Evolutionary conservation across 352 stramenopile species (phyloP), one percentile per base, ranked within the genome.

Genomic region (Phytophthora aleatoria): DNA sequence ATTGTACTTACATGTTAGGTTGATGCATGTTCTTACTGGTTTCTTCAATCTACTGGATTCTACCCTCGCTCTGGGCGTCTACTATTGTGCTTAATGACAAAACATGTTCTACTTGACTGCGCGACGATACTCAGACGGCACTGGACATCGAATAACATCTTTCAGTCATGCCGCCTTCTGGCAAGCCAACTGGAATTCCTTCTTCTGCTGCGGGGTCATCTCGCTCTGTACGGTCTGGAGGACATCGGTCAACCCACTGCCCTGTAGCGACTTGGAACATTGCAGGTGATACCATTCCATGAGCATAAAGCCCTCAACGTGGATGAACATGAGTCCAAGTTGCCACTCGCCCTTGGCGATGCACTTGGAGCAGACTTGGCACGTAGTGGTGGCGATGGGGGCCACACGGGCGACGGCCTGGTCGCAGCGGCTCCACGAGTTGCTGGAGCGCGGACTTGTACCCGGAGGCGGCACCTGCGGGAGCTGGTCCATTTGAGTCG

Each of bases 241-340:
- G 43, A 92, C 65, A 35, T 88, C 73, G 31, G 68, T 68, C 33
- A 90, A 65, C 13, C 71, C 71, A 49, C 69, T 72, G 53, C 74
- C 81, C 2, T 83, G 79, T n/a, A 92, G 69, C 50, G 63, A 61
- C 39, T 71, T 68, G 50, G 72, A 77, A 72, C 85, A 94, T 43
- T 76, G 68, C 27, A 94, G 60, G 64, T 94, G 85, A 66, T 91
- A 79, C 85, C 85, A 94, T 66, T 94, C 85, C 81, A 94, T 91
- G 62, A 94, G 77, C 85, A 94, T 92, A 73, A 92, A 94, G 55
- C 85, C 85, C 39, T 94, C 85, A 61, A 90, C 72, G 73, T 94
- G 85, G 61, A 92, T 83, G 64, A 92, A 94, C 85, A 94, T 94
- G 67, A 90, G 79, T 1, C 85, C 85, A 53, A 94, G 67, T 51